Evolutionary conservation across 305 asterid species (phyloP).

Genomic region (Nicotiana rustica): DNA sequence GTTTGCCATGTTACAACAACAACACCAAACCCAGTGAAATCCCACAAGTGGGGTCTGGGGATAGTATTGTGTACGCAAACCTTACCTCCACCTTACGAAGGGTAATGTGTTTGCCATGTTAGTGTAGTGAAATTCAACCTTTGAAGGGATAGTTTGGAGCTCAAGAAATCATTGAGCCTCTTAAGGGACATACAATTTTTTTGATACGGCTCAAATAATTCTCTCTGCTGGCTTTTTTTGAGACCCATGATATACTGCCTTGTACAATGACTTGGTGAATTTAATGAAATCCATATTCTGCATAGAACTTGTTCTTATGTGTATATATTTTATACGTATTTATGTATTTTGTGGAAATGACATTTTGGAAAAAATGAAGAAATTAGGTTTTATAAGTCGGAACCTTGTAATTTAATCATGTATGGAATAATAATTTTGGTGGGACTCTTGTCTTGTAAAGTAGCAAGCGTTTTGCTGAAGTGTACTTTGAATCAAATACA

Average conservation of each 20-base stretch:
- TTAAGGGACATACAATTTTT: background rate
- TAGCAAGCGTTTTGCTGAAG: conserved; percentile 11
- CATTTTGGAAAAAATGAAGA: background rate
- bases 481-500: conserved; percentile 13
- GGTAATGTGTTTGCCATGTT: background rate
- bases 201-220: background rate
- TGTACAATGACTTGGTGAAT: background rate
- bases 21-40: too few relatives aligned
- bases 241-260: background rate
- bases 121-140: background rate
- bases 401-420: background rate
- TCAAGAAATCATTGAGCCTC: background rate
- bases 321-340: background rate
- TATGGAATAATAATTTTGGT: background rate
- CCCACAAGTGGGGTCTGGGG: too few relatives aligned
- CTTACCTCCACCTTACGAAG: too few relatives aligned
- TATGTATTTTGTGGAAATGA: background rate
- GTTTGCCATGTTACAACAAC: background rate
- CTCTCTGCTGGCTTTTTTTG: background rate
- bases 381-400: background rate
- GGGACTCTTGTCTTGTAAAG: background rate
- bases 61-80: too few relatives aligned
- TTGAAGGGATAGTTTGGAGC: conserved; percentile 5
- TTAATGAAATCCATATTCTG: background rate
- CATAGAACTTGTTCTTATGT: conserved; percentile 18